Conservation (phyloP, 208 protist species). For the Kentomonas sorsogonicus region DNA sequence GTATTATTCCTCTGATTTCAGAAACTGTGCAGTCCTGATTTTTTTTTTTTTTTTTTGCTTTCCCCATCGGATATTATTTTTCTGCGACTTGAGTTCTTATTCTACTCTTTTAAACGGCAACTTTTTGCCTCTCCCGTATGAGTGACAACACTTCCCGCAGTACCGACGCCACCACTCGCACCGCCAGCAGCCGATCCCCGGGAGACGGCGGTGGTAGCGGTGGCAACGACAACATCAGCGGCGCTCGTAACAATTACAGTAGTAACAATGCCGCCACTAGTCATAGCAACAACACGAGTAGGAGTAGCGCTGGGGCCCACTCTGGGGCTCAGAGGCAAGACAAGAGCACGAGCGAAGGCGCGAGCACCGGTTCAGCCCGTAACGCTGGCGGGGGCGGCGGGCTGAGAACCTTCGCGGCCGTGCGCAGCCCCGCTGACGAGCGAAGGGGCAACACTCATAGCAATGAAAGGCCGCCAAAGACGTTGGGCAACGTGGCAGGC, state of each 20-base stretch:
- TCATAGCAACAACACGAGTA: conserved; percentile 12
- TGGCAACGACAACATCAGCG: neutral
- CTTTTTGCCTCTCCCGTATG: too few relatives aligned
- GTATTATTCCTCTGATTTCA: neutral
- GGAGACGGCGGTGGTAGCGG: too few relatives aligned
- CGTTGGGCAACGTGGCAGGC: neutral
- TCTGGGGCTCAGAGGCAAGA: too few relatives aligned
- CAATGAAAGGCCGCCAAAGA: neutral
- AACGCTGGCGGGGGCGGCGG: neutral
- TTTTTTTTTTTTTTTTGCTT: neutral
- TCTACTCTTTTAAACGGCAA: too few relatives aligned
- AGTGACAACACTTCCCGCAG: too few relatives aligned
- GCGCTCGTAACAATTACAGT: neutral
- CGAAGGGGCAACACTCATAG: too few relatives aligned
- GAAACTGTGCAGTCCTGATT: neutral
- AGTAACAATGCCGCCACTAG: conserved; percentile 5
- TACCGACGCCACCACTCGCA: too few relatives aligned
- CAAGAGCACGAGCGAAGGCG: neutral
- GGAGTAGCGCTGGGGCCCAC: neutral
- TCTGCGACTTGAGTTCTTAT: too few relatives aligned
- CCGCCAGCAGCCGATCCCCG: too few relatives aligned
- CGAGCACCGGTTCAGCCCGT: neutral
- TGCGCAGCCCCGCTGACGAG: neutral
- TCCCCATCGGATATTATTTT: neutral
- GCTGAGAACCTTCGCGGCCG: neutral